Evolutionary conservation across 345 rosid genomes (phyloP), one percentile per base, ranked within the genome.

Genomic region (Odontarrhena argentea): DNA sequence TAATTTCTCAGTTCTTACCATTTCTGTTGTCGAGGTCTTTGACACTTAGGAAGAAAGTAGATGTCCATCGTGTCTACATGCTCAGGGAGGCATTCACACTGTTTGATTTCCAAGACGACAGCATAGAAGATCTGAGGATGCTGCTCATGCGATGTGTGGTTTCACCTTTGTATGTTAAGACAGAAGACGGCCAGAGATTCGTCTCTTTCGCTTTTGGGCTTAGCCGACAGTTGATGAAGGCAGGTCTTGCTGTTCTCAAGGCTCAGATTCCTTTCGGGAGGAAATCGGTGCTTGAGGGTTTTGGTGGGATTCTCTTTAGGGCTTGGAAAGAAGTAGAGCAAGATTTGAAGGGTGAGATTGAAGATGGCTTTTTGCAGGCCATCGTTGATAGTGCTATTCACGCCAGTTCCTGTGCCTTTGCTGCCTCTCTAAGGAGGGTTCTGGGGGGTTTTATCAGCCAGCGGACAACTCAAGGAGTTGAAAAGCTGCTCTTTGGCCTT

Each of bases 31-130:
- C 99, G 12, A 76, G 85, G 80, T 88, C 97, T 3, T 67, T 94
- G 70, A 88, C 91, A 1, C 46, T 84, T 80, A 88, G 88, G 80
- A 88, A 85, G 90, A 94, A 91, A 70, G 85, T 86, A 34, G 95
- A 94, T 60, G 86, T 91, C 11, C 91, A 83, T 68, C 78, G 89
- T 41, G 95, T 91, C 10, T 87, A 88, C 58, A 66, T 78, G 28
- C 76, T 94, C 0, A 90, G 96, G 2, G 95, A 91, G 13, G 97
- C 89, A 4, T 91, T 94, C 53, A 40, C 76, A 13, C 47, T 83
- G 72, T 88, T 94, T 11, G 99, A 94, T 66, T 94, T 88, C 3
- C 89, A 91, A 32, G 99, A 94, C 49, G 88, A 86, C 65, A 94
- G 95, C 62, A 94, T 87, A 24, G 96, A 84, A 63, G 97, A 94